Evolutionary conservation across 2,329 filamentous ascomycete species (phyloP), one percentile per base, ranked within the genome.

Genomic region (Macrophomina tecta): DNA sequence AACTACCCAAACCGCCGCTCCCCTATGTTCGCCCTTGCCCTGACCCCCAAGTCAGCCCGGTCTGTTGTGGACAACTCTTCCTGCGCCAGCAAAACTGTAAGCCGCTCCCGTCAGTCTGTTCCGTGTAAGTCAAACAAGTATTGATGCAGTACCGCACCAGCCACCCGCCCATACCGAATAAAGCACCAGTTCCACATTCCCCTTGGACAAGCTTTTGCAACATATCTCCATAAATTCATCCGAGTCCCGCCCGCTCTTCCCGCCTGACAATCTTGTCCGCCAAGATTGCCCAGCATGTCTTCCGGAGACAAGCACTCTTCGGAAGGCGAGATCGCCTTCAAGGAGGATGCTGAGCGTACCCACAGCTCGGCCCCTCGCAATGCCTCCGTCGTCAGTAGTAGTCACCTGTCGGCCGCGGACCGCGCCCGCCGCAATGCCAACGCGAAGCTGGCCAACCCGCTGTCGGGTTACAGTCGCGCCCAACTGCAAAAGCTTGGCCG

Each of bases 401-500:
- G 45, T 45, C 30, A 69, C 14, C 56, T 68, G 14, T 86, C 84
- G 64, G 74, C 73, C 9, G 75, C 72, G 16, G 76, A 78, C 48
- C 72, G 70, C 7, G 74, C 73, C 5, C 74, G 75, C 14, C 71
- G 71, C n/a, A 77, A 79, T 60, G 68, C 79, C 62, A 80, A 81
- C 65, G 83, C 84, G 3, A 85, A 84, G 72, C 79, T 87, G 52
- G 83, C 82, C 28, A 86, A 86, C 68, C 85, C 85, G 9, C 77
- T 87, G 7, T 80, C 81, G 3, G 83, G 82, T 12, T 81, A 81
- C 67, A 80, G 75, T 16, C 78, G 82, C 48, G 78, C 82, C 4
- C 82, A 88, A 68, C 80, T 91, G 14, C 81, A 80, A 55, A 80
- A 78, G 40, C 84, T 85, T 76, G 89, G 87, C 14, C 84, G 86